These are phyloP conservation scores for Astrothelium macrocarpum DNA, from an alignment of 495 filamentous ascomycete species.

Conservation along the genomic window DNA sequence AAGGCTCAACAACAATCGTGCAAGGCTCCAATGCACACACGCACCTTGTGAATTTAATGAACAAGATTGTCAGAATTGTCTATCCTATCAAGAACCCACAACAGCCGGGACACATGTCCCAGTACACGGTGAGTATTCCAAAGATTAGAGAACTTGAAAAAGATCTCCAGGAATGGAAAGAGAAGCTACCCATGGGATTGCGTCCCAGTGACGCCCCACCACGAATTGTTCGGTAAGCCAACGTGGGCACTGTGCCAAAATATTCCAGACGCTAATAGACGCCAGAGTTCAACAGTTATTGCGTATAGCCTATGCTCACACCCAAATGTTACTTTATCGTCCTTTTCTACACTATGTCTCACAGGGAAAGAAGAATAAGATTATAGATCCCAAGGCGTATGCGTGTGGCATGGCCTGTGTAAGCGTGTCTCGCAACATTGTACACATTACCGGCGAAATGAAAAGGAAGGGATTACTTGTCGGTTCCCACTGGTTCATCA, in stretches of 20 bases:
- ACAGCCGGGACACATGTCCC: conserved; percentile 25
- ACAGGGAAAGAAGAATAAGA: conserved; percentile 51
- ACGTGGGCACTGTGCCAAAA: neutral
- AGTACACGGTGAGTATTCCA: conserved; percentile 77
- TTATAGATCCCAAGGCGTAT: conserved; percentile 77
- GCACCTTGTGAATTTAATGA: conserved; percentile 61
- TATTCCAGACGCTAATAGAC: neutral
- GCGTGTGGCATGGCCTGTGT: conserved; percentile 89
- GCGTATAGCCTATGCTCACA: conserved; percentile 78
- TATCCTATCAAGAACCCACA: conserved; percentile 75
- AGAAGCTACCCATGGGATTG: conserved; percentile 62
- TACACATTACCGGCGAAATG: conserved; percentile 87
- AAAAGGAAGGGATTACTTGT: conserved; percentile 70
- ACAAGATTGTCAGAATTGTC: conserved; percentile 79
- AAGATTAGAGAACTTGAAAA: conserved; percentile 84
- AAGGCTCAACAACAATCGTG: conserved; percentile 65
- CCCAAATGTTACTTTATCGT: conserved; percentile 90
- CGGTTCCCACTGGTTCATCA: conserved; percentile 92
- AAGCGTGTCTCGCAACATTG: conserved; percentile 83
- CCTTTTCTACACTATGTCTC: conserved; percentile 95
- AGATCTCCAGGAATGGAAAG: conserved; percentile 77
- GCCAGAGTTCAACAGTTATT: conserved; percentile 77
- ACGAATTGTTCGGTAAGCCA: conserved; percentile 62
- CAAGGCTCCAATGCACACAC: conserved; percentile 81
- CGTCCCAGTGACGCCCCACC: conserved; percentile 66